phyloP scores from a whole-genome alignment of 805 yeast species.

The Brettanomyces sp. region DNA sequence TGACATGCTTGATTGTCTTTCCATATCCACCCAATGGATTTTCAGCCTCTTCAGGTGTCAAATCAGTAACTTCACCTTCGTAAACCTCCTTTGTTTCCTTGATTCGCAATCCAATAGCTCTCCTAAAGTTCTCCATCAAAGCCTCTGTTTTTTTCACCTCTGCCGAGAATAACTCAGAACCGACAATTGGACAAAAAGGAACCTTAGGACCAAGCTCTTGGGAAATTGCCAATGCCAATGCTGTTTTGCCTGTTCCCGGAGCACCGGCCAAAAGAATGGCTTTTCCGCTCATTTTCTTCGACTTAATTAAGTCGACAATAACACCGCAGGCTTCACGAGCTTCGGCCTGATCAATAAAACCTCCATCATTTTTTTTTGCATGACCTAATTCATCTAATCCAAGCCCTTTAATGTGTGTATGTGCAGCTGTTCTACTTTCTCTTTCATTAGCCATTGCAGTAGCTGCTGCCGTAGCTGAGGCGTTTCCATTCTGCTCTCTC shows the following conservation, averaged over 20 bases:
- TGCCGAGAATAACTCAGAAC: constrained; percentile 84
- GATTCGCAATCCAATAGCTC: constrained; percentile 89
- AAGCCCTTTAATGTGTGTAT: constrained; percentile 91
- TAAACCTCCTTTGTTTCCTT: constrained; percentile 95
- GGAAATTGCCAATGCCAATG: constrained; percentile 89
- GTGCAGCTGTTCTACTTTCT: constrained; percentile 62
- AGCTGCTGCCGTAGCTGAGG: background rate
- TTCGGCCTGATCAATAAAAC: constrained; percentile 94
- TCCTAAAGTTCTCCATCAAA: constrained; percentile 90
- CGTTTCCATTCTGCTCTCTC: background rate
- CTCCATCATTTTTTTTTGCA: constrained; percentile 77
- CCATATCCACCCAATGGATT: constrained; percentile 93
- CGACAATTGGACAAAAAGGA: constrained; percentile 93
- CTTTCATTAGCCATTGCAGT: constrained; percentile 9
- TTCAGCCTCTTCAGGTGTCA: constrained; percentile 75
- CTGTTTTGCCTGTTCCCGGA: constrained; percentile 98
- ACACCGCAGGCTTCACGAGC: constrained; percentile 97
- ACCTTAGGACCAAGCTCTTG: constrained; percentile 68
- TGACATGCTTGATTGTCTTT: constrained; percentile 56
- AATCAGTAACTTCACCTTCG: constrained; percentile 98
- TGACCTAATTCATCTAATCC: constrained; percentile 90
- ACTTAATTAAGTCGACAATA: constrained; percentile 84
- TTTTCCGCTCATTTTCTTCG: constrained; percentile 92
- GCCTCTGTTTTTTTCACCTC: constrained; percentile 95
- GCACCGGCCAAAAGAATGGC: constrained; percentile 96